Base-by-base conservation (phyloP, 768 basidiomycete species). In the Pilatotrama ljubarskyi region DNA sequence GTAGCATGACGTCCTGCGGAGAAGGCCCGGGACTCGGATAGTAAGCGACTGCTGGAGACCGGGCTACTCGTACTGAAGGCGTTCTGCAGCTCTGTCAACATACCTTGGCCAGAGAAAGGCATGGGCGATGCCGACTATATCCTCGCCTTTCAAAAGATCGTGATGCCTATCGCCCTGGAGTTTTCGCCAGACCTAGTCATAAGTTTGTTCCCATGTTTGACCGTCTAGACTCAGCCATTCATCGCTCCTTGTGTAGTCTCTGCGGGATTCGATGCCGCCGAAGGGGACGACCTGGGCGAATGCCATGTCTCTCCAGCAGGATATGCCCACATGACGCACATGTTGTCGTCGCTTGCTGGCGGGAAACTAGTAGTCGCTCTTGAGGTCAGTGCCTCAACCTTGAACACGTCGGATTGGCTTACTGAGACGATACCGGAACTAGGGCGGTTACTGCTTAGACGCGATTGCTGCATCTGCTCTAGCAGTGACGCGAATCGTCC, bases 261-360 rank as follows among this genome's bases (percentile, higher is more conserved):
- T 8, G 94, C 97, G 17, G 97, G 97, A 3, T 99, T 98, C 69
- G 97, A 99, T 69, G 97, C 97, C 9, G 97, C 97, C 0, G 83
- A 82, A 26, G 97, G 97, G 3, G 97, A 99, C 68, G 85, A 87
- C 37, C 81, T 99, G 4, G 97, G 97, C 36, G 90, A 89, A 75
- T 98, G 95, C 67, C 79, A 86, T 64, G 95, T 99, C 60, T 83
- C 91, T 5, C 97, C 97, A 0, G 83, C 86, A 17, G 97, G 95
- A 5, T 99, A 94, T 72, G 94, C 94, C 0, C 97, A 98, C 67
- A 98, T 99, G 95, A 97, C 97, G 6, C 91, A 98, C 69, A 96
- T 99, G 93, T 80, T 99, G 9, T 84, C 87, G 40, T 85, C 89
- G 20, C 79, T 99, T 17, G 96, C 96, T 22, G 83, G 84, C 8